Percentiles rank a stretch among this genome's conserved stretches.
These are phyloP conservation scores for Avicennia marina DNA, from an alignment of 257 asterid genomes.

Conservation along the genomic window DNA sequence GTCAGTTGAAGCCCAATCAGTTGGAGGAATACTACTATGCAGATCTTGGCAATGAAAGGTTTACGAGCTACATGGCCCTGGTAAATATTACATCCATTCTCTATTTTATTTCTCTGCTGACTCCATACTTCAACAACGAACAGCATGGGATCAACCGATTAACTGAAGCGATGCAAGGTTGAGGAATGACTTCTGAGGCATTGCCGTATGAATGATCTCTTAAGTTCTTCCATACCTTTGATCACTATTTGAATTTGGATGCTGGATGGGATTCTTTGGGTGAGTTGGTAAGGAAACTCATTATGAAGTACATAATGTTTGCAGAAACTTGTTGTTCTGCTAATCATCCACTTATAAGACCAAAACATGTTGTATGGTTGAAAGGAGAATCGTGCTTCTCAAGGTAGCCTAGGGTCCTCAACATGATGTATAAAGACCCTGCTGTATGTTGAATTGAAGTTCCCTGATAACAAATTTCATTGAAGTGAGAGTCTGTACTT, in stretches of 20 bases:
- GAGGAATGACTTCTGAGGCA: conserved; percentile 99
- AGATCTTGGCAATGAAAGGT: conserved; percentile 99
- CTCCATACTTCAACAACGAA: conserved; percentile 91
- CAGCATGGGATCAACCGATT: conserved; percentile 88
- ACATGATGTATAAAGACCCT: too few relatives aligned
- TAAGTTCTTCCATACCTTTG: conserved; percentile 99
- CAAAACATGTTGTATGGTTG: too few relatives aligned
- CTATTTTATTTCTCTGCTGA: conserved; percentile 81
- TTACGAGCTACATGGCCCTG: conserved; percentile 99
- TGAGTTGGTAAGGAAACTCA: conserved; percentile 91
- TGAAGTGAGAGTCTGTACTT: too few relatives aligned
- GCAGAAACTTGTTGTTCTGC: conserved; percentile 71
- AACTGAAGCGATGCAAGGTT: conserved; percentile 91
- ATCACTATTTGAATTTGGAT: conserved; percentile 86
- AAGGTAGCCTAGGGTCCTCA: too few relatives aligned
- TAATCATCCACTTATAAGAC: too few relatives aligned
- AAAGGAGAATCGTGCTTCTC: too few relatives aligned
- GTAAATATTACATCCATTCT: conserved; percentile 91
- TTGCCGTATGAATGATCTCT: conserved; percentile 99
- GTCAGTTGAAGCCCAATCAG: conserved; percentile 94
- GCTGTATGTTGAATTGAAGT: too few relatives aligned
- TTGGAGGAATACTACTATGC: conserved; percentile 85
- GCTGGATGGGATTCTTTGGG: conserved; percentile 77
- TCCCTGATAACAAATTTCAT: too few relatives aligned
- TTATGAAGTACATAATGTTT: conserved; percentile 74